Evolutionary conservation across 768 basidiomycete genomes (phyloP).

Genomic region (Mycena latifolia): DNA sequence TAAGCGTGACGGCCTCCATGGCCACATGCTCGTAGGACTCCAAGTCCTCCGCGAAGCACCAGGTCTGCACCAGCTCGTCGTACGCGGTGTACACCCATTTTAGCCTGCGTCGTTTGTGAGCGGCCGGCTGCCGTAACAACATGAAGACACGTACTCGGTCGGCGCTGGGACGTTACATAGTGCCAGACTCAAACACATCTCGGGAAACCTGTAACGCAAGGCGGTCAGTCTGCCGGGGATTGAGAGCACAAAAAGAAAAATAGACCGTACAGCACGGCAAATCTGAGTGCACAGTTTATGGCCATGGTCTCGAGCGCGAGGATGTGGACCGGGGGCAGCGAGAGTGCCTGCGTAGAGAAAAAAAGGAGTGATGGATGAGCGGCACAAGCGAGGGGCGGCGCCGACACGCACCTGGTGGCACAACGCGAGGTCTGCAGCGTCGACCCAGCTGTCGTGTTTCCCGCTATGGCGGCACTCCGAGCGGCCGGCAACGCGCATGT

Average conservation of each 20-base stretch:
- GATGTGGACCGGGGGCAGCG: conserved; percentile 77
- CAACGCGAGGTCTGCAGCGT: conserved; percentile 81
- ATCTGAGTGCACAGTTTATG: conserved; percentile 69
- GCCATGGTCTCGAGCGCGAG: conserved; percentile 75
- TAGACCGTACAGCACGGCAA: conserved; percentile 70
- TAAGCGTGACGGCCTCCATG: conserved; percentile 67
- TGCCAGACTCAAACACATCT: conserved; percentile 75
- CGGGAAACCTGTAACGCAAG: conserved; percentile 68
- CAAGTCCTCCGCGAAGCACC: conserved; percentile 75
- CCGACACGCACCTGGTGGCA: conserved; percentile 65
- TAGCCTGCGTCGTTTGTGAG: conserved; percentile 51
- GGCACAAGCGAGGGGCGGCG: no score
- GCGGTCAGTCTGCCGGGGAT: background rate
- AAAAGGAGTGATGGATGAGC: background rate
- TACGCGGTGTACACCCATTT: conserved; percentile 72
- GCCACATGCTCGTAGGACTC: conserved; percentile 76
- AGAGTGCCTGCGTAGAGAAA: conserved; percentile 58
- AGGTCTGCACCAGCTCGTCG: conserved; percentile 71
- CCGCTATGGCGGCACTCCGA: conserved; percentile 66
- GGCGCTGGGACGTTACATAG: conserved; percentile 77
- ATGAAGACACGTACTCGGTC: conserved; percentile 66
- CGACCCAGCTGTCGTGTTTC: conserved; percentile 80
- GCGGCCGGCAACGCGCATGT: conserved; percentile 73
- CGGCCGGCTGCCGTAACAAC: background rate
- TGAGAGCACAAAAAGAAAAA: conserved; percentile 23